Evolutionary conservation across 2,329 filamentous ascomycete species (phyloP).

Genomic region (Albophoma yamanashiensis): DNA sequence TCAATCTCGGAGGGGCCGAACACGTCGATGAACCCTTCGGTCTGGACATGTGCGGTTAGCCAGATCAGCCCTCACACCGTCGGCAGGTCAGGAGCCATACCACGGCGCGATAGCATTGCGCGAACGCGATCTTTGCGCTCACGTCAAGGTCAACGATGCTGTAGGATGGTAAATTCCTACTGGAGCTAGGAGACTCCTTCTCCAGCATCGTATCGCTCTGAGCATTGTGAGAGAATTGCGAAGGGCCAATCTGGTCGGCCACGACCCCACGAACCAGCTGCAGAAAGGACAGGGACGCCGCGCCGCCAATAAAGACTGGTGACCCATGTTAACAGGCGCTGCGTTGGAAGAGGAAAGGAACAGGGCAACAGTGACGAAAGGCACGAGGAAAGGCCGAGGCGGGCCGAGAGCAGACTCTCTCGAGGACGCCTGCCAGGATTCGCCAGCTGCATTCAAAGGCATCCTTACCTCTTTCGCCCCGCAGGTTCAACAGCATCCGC

Average conservation of each 20-base stretch:
- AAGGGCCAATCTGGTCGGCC: slow-evolving; percentile 40
- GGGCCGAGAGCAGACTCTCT: background rate
- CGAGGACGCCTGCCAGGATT: background rate
- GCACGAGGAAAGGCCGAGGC: background rate
- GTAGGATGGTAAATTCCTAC: background rate
- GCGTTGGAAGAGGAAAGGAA: background rate
- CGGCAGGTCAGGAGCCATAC: slow-evolving; percentile 1
- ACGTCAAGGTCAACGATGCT: slow-evolving; percentile 6
- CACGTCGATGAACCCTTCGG: slow-evolving; percentile 21
- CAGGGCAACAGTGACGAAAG: background rate
- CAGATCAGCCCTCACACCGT: background rate
- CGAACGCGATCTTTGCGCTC: slow-evolving; percentile 6
- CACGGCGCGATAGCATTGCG: slow-evolving; percentile 10
- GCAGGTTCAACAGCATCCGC: slow-evolving; percentile 39
- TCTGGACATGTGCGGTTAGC: slow-evolving; percentile 10
- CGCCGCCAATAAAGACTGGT: slow-evolving; percentile 37
- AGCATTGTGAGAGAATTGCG: slow-evolving; percentile 39
- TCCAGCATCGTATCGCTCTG: slow-evolving; percentile 43
- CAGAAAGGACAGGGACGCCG: slow-evolving; percentile 43
- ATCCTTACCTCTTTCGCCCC: slow-evolving; percentile 37
- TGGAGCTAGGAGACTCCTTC: slow-evolving; percentile 18
- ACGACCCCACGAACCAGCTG: slow-evolving; percentile 38
- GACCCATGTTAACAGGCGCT: background rate
- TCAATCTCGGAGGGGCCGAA: slow-evolving; percentile 19
- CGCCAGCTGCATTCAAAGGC: background rate